Evolutionary conservation across 2,329 filamentous ascomycete species (phyloP), one percentile per base, ranked within the genome.

Genomic region (Aureobasidium sp.): DNA sequence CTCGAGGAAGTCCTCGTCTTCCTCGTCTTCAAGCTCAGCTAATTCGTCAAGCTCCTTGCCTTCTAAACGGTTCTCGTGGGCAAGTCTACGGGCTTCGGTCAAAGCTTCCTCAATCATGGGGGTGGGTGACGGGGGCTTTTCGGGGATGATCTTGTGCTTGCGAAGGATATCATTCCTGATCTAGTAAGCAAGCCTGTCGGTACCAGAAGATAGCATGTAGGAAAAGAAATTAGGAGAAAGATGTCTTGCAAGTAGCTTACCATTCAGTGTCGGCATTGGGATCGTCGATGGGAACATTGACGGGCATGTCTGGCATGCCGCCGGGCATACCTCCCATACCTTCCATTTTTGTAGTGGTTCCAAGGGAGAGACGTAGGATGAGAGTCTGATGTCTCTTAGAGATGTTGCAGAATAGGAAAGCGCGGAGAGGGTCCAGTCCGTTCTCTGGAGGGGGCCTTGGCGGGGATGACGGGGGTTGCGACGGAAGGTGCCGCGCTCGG

Each of bases 261-360:
- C 94, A 99, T 87, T 99, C 94, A 66, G 94, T 99, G 74, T 99
- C 94, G 66, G 92, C 94, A 72, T 97, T 96, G 36, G 93, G 93
- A 73, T 97, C 88, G 73, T 96, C 91, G 68, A 99, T 88, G 48
- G 92, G 92, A 64, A 99, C 94, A 70, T 87, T 82, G 66, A 87
- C 78, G 43, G 82, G 82, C 76, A 83, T 78, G 67, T 85, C 79
- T 24, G 62, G 62, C 63, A 69, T 70, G 2, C 41, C 55, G 17
- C 51, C 51, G 17, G 37, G 37, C 37, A 44, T 44, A 17, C 37
- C 41, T 44, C 53, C 53, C 50, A 65, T 60, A 17, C 46, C 46
- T 48, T 62, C 53, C 44, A 65, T 60, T 26, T 10, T 59, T 47
- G 44, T 5, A n/a, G 37, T 32, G 2, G 26, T 24, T 56, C 5